Conservation (phyloP, 2,329 filamentous ascomycete species). For the Emericellopsis cladophorae region DNA sequence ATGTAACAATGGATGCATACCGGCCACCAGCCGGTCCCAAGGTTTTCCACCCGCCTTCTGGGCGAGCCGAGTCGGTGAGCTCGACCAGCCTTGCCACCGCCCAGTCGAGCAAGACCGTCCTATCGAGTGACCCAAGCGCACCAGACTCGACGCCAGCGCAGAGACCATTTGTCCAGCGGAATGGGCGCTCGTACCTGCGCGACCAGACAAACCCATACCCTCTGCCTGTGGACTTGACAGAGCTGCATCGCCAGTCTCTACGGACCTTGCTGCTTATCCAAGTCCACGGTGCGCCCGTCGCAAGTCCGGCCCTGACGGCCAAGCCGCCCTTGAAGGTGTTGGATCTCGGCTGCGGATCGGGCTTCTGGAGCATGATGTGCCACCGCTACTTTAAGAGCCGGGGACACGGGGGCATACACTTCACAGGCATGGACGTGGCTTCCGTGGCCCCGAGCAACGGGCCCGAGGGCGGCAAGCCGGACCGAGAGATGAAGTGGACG, state of each 20-base stretch:
- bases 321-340: conserved; percentile 66
- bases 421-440: conserved; percentile 73
- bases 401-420: conserved; percentile 58
- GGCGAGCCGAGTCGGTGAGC: conserved; percentile 31
- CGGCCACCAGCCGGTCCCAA: background rate
- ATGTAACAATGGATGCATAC: background rate
- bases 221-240: conserved; percentile 76
- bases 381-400: conserved; percentile 63
- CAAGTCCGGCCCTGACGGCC: conserved; percentile 52
- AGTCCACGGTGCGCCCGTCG: conserved; percentile 70
- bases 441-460: conserved; percentile 43
- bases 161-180: conserved; percentile 54
- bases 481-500: conserved; percentile 71
- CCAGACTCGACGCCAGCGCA: conserved; percentile 16
- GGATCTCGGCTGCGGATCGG: conserved; percentile 78
- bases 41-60: conserved; percentile 16
- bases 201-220: conserved; percentile 64
- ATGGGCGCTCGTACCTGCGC: conserved; percentile 73
- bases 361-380: conserved; percentile 82
- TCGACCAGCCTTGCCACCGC: conserved; percentile 29
- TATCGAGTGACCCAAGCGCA: conserved; percentile 32
- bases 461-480: conserved; percentile 32
- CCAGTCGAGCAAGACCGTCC: conserved; percentile 31
- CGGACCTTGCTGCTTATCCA: conserved; percentile 71
- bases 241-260: conserved; percentile 78